Evolutionary conservation across 2,329 filamentous ascomycete species (phyloP).

Genomic region (Lasiodiplodia citricola): DNA sequence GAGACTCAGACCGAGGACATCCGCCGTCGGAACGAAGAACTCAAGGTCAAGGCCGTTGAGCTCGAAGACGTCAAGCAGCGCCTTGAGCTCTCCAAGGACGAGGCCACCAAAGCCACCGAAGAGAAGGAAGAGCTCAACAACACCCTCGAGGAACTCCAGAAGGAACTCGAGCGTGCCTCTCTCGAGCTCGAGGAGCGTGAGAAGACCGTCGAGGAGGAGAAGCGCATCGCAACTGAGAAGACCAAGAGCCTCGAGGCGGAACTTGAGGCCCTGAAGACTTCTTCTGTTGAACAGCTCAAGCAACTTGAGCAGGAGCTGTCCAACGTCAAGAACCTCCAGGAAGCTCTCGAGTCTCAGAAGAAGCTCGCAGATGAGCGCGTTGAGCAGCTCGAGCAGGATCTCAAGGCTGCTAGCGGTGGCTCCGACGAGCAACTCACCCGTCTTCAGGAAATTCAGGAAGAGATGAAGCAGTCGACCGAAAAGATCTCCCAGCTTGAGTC

Average conservation of each 20-base stretch:
- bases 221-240: constrained; percentile 20
- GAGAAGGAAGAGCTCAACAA: constrained; percentile 23
- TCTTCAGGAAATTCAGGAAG: constrained; percentile 15
- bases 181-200: constrained; percentile 21
- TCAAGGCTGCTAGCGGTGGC: constrained; percentile 17
- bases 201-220: constrained; percentile 21
- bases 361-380: constrained; percentile 6
- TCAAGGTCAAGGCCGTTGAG: constrained; percentile 27
- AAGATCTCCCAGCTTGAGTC: constrained; percentile 23
- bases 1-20: constrained; percentile 25
- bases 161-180: constrained; percentile 23
- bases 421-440: constrained; percentile 5
- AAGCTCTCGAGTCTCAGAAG: constrained; percentile 19
- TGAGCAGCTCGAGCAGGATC: constrained; percentile 21
- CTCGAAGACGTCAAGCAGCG: constrained; percentile 25
- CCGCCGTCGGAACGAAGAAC: constrained; percentile 19
- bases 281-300: constrained; percentile 9
- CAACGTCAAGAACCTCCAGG: constrained; percentile 14
- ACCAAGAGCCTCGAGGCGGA: constrained; percentile 17
- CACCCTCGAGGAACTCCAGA: constrained; percentile 22
- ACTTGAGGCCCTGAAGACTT: constrained; percentile 13
- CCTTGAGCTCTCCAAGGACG: constrained; percentile 23
- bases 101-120: constrained; percentile 14
- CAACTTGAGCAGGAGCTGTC: constrained; percentile 18
- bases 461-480: constrained; percentile 21